Conservation (phyloP, 1,139 yeast genomes). For the Eremothecium coryli region DNA sequence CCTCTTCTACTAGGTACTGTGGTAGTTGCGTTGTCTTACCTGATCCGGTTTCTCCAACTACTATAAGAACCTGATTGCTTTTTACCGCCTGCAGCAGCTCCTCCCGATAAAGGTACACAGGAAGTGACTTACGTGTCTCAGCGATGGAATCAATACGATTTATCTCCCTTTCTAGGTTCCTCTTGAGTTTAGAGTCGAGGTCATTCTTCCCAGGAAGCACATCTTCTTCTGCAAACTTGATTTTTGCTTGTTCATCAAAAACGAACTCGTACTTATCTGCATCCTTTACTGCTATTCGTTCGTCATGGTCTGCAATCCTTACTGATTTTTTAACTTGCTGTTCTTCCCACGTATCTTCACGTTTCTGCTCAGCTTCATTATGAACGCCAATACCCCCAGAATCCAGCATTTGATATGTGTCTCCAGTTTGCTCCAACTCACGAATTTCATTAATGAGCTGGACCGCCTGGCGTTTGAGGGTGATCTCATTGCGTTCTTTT, state of each 20-base stretch:
- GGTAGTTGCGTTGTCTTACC: conserved; percentile 96
- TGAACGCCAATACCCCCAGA: too few species aligned
- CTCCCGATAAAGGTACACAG: conserved; percentile 58
- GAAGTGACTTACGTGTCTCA: conserved; percentile 35
- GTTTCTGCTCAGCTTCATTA: background rate
- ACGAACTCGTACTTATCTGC: conserved; percentile 67
- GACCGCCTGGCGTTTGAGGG: conserved; percentile 41
- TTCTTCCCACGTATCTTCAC: conserved; percentile 23
- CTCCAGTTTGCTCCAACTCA: conserved; percentile 32
- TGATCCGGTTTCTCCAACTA: conserved; percentile 96
- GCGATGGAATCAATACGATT: conserved; percentile 35
- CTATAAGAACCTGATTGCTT: conserved; percentile 65
- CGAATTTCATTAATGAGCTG: conserved; percentile 35
- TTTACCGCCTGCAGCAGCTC: conserved; percentile 49
- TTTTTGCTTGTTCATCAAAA: conserved; percentile 68
- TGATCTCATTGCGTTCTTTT: conserved; percentile 43
- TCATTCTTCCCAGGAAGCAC: conserved; percentile 30
- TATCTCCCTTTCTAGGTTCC: conserved; percentile 36
- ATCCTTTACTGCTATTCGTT: conserved; percentile 40
- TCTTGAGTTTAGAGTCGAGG: conserved; percentile 27
- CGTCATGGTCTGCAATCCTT: conserved; percentile 26
- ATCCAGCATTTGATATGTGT: too few species aligned
- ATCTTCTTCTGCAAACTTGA: conserved; percentile 50
- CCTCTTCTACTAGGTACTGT: conserved; percentile 76
- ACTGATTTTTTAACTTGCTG: conserved; percentile 25